A percentile compares a stretch with the other conserved stretches of the same genome.
phyloP scores from a whole-genome alignment of 2,329 filamentous ascomycete genomes.

The Blastomyces gilchristii region DNA sequence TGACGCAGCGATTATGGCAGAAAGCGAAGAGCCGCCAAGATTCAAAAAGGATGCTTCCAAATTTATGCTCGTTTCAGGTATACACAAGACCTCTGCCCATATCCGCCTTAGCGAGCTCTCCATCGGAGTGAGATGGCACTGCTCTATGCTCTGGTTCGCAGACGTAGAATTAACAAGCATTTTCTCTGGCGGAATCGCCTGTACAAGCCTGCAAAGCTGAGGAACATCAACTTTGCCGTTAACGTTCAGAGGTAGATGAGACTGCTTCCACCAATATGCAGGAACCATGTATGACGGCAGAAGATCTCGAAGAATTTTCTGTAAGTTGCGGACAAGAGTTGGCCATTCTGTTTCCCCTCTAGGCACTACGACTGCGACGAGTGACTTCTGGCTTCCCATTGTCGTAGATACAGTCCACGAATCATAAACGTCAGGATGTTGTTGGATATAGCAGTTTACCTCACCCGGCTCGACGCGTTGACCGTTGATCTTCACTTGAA shows the following conservation, averaged over 20 bases:
- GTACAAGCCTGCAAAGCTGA: neutral
- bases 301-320: constrained; percentile 5
- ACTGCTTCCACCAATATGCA: constrained; percentile 31
- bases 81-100: constrained; percentile 6
- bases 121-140: neutral
- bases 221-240: constrained; percentile 4
- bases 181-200: neutral
- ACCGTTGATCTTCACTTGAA: constrained; percentile 13
- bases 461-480: constrained; percentile 36
- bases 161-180: neutral
- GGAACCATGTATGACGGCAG: constrained; percentile 40
- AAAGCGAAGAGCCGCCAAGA: constrained; percentile 14
- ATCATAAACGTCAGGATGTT: neutral
- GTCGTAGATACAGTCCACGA: neutral
- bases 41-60: constrained; percentile 10
- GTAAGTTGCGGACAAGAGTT: constrained; percentile 4
- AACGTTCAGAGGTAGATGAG: neutral
- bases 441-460: constrained; percentile 20
- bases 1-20: constrained; percentile 11
- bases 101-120: neutral
- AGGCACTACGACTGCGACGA: neutral
- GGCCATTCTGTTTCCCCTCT: neutral
- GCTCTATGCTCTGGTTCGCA: neutral
- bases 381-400: neutral
- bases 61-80: constrained; percentile 9